phyloP scores from a whole-genome alignment of 2,329 filamentous ascomycete genomes.

The Fusarium denticulatum region DNA sequence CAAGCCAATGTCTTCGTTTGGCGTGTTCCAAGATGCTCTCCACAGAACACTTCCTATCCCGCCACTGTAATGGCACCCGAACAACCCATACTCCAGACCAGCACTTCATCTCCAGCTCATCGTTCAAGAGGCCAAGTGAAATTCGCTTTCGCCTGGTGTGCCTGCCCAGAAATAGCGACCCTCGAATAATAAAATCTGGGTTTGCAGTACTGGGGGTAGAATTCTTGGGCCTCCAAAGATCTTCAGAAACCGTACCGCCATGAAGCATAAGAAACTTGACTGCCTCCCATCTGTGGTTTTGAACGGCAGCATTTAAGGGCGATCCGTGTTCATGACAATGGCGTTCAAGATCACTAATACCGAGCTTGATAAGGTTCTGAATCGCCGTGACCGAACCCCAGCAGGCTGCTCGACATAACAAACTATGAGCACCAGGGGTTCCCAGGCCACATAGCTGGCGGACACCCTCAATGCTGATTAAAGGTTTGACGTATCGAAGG shows the following conservation, averaged over 20 bases:
- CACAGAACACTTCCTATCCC: not conserved
- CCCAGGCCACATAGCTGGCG: not conserved
- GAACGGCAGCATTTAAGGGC: not conserved
- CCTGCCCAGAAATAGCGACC: not conserved
- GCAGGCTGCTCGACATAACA: not conserved
- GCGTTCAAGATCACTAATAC: not conserved
- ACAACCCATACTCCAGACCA: not conserved
- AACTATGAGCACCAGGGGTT: not conserved
- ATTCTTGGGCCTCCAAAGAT: not conserved
- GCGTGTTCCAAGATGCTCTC: not conserved
- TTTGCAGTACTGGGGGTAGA: accelerated
- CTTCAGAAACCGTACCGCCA: not conserved
- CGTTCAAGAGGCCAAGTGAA: too few species aligned
- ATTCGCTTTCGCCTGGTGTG: not conserved
- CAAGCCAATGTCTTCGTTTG: not conserved
- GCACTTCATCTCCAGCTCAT: not conserved
- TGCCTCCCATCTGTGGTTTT: not conserved
- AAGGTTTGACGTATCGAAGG: not conserved
- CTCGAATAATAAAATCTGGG: not conserved
- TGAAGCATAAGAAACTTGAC: not conserved
- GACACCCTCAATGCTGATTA: not conserved
- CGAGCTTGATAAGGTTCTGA: not conserved
- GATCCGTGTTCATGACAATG: not conserved
- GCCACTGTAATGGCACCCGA: not conserved
- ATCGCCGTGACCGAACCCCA: not conserved